Conservation (phyloP, 345 rosid genomes). For the Pugionium cornutum region DNA sequence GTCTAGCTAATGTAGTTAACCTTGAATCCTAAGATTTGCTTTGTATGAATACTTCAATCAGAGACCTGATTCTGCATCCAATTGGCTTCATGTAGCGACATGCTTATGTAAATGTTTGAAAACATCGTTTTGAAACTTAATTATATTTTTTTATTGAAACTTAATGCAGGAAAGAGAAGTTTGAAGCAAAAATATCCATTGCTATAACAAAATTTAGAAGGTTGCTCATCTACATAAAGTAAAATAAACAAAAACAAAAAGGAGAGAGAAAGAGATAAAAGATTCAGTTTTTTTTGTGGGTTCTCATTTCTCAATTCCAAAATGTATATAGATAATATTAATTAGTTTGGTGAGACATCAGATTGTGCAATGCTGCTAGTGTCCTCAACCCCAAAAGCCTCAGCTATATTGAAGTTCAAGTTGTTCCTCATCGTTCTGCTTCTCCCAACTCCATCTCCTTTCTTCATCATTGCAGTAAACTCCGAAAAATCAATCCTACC, state of each 20-base stretch:
- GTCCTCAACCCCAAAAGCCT: slow-evolving; percentile 57
- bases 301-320: slow-evolving; percentile 23
- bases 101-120: slow-evolving; percentile 29
- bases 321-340: slow-evolving; percentile 7
- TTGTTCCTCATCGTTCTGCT: slow-evolving; percentile 76
- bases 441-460: slow-evolving; percentile 63
- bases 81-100: slow-evolving; percentile 22
- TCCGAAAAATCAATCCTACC: slow-evolving; percentile 85
- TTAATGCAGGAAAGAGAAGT: no score
- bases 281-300: slow-evolving; percentile 11
- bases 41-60: slow-evolving; percentile 28
- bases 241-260: slow-evolving; percentile 12
- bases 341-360: slow-evolving; percentile 28
- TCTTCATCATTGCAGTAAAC: slow-evolving; percentile 90
- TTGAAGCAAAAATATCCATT: slow-evolving; percentile 32
- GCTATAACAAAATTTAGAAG: slow-evolving; percentile 11
- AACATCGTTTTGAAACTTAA: slow-evolving; percentile 7
- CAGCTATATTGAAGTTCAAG: slow-evolving; percentile 70
- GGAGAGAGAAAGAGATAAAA: background rate
- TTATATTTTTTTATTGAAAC: no score
- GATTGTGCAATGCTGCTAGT: slow-evolving; percentile 24
- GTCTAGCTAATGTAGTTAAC: slow-evolving; percentile 20
- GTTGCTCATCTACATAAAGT: slow-evolving; percentile 26
- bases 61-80: slow-evolving; percentile 25
- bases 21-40: slow-evolving; percentile 20